Base-by-base conservation (phyloP, 129 eudicot genomes). In the Rutidosis leptorrhynchoides region DNA sequence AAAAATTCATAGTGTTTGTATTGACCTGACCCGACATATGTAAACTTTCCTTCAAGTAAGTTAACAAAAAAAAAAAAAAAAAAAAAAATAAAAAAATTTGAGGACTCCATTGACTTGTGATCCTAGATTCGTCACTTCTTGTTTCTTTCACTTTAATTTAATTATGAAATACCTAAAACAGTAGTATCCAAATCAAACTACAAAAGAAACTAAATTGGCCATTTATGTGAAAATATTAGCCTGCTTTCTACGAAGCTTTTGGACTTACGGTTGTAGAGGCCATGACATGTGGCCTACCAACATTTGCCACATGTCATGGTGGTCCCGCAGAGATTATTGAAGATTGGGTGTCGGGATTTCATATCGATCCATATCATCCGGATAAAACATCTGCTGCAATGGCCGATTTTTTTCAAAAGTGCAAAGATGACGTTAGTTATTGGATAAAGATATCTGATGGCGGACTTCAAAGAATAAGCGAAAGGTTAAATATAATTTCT, bases 241-340 rank as follows among this genome's bases (percentile, higher is more conserved):
- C 99, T 68, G 99, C 99, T 37, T 75, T 84, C 65, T 94, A 89
- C 67, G 99, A 94, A 79, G 99, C 99, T 19, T 94, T 94, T 71
- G 99, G 99, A 64, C 95, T 89, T n/a, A 94, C 99, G 0, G 95
- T 94, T 46, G 93, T 94, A 62, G 99, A 94, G 78, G 99, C 97
- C 23, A 89, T 94, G 99, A 77, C 87, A 10, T 94, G 96, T 77
- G 99, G 97, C 17, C 97, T 94, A 56, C 99, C 99, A 1, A 89
- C 93, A 55, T 94, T 94, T 86, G 99, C 97, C 54, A 94, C 99
- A 14, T 84, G 84, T 43, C 90, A 89, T 69, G 99, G 99, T 49
- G 99, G 99, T 61, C 99, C 99, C 0, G 64, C 79, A 5, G 99
- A 94, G 82, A 94, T 94, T 12, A 89, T 94, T 8, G 95, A 86